These are phyloP conservation scores for Coniochaeta hoffmannii DNA, from an alignment of 2,329 filamentous ascomycete species.

Conservation along the genomic window DNA sequence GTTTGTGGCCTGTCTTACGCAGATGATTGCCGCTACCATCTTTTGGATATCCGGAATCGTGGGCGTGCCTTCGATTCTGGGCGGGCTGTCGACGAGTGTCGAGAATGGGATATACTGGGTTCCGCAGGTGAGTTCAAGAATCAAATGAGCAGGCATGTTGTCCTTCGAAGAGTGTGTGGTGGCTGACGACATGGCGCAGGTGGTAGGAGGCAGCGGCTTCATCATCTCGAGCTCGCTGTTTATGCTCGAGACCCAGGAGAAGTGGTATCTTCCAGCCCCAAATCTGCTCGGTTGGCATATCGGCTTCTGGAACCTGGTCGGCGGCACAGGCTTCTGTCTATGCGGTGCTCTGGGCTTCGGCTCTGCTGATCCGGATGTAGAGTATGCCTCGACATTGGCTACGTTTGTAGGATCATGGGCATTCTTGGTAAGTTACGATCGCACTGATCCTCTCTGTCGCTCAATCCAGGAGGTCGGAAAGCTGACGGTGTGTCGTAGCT, in stretches of 20 bases:
- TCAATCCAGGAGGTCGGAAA: neutral
- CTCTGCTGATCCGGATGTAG: slow-evolving; percentile 27
- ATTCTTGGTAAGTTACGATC: slow-evolving; percentile 28
- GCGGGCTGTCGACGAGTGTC: slow-evolving; percentile 35
- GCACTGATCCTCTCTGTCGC: neutral
- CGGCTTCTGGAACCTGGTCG: slow-evolving; percentile 58
- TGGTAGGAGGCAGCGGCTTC: slow-evolving; percentile 56
- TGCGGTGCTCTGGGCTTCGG: slow-evolving; percentile 50
- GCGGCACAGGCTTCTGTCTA: slow-evolving; percentile 55
- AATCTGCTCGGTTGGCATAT: slow-evolving; percentile 59
- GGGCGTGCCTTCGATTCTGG: slow-evolving; percentile 47
- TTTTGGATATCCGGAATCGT: slow-evolving; percentile 60
- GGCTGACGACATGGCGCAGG: slow-evolving; percentile 20
- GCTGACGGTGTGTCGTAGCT: slow-evolving; percentile 12
- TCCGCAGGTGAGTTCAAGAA: slow-evolving; percentile 41
- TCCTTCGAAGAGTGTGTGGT: slow-evolving; percentile 15
- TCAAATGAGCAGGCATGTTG: neutral
- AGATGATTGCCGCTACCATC: slow-evolving; percentile 51
- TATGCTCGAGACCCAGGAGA: slow-evolving; percentile 58
- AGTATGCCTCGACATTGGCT: slow-evolving; percentile 40
- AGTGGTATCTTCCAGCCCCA: slow-evolving; percentile 53
- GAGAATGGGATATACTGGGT: slow-evolving; percentile 54
- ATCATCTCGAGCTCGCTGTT: slow-evolving; percentile 51
- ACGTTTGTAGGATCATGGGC: slow-evolving; percentile 43
- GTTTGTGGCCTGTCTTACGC: slow-evolving; percentile 51